These are phyloP conservation scores for Penicillium janthinellum DNA, from an alignment of 2,329 filamentous ascomycete genomes.

Conservation along the genomic window DNA sequence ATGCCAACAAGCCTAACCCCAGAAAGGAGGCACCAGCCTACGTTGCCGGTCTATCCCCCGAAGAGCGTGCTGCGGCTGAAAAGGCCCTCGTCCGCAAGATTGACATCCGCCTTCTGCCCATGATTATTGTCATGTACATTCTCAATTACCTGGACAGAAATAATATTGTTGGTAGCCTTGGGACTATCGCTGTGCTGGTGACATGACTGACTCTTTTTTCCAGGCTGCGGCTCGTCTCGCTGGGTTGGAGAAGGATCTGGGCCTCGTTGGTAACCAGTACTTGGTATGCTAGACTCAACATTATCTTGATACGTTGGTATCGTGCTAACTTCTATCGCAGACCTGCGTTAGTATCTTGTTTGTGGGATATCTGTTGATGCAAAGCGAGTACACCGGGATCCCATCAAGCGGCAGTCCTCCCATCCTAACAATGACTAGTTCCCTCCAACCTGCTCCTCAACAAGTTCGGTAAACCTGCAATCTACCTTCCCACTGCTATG, in stretches of 20 bases:
- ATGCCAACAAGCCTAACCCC: conserved; percentile 29
- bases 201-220: neutral
- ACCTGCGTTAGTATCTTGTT: conserved; percentile 48
- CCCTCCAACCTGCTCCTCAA: conserved; percentile 13
- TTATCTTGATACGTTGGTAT: neutral
- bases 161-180: conserved; percentile 52
- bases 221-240: conserved; percentile 30
- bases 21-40: conserved; percentile 35
- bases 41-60: conserved; percentile 50
- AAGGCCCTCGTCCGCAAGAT: conserved; percentile 68
- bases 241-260: conserved; percentile 35
- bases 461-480: conserved; percentile 49
- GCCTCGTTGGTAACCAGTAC: conserved; percentile 22
- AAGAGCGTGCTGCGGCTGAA: conserved; percentile 58
- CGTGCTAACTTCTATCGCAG: neutral
- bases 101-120: conserved; percentile 67
- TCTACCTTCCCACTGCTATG: conserved; percentile 58
- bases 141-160: conserved; percentile 70
- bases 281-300: neutral
- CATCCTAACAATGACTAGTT: conserved; percentile 1
- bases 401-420: too few species aligned
- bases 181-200: neutral
- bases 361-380: conserved; percentile 66
- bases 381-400: conserved; percentile 37
- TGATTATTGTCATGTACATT: conserved; percentile 74